phyloP scores from a whole-genome alignment of 2,329 filamentous ascomycete species.

The Phaeosphaeriaceae sp. region DNA sequence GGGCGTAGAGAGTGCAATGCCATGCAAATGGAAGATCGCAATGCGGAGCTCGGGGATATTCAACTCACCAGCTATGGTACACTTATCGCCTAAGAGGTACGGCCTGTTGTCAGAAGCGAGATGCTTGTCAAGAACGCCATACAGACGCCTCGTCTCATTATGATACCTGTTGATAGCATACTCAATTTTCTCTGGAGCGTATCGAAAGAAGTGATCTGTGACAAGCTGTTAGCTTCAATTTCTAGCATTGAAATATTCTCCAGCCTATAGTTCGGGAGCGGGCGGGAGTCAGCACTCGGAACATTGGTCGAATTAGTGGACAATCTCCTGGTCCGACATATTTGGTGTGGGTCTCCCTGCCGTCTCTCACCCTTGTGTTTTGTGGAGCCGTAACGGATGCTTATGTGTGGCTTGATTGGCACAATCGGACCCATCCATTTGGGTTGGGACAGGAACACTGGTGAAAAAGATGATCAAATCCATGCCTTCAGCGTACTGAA shows the following conservation, averaged over 20 bases:
- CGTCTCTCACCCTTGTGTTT: no score
- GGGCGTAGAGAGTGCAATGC: background rate
- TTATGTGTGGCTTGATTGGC: no score
- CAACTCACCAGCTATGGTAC: conserved; percentile 57
- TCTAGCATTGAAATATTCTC: background rate
- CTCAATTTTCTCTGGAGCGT: conserved; percentile 80
- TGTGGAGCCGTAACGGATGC: no score
- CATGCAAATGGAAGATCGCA: no score
- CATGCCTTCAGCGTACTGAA: no score
- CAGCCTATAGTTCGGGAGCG: background rate
- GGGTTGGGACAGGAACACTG: no score
- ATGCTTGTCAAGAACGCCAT: conserved; percentile 76
- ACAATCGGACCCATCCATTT: no score
- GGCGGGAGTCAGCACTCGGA: background rate
- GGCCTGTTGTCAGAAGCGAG: conserved; percentile 60
- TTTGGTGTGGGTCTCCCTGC: no score
- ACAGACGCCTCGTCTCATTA: conserved; percentile 84
- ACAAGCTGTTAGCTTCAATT: conserved; percentile 5
- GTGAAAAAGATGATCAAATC: no score
- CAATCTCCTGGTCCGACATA: no score
- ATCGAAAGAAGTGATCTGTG: conserved; percentile 78
- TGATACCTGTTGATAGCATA: conserved; percentile 83
- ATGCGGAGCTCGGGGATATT: background rate
- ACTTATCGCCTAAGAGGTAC: conserved; percentile 67
- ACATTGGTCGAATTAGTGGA: no score